These are phyloP conservation scores for Eucalyptus cloeziana DNA, from an alignment of 345 rosid species.

Conservation along the genomic window DNA sequence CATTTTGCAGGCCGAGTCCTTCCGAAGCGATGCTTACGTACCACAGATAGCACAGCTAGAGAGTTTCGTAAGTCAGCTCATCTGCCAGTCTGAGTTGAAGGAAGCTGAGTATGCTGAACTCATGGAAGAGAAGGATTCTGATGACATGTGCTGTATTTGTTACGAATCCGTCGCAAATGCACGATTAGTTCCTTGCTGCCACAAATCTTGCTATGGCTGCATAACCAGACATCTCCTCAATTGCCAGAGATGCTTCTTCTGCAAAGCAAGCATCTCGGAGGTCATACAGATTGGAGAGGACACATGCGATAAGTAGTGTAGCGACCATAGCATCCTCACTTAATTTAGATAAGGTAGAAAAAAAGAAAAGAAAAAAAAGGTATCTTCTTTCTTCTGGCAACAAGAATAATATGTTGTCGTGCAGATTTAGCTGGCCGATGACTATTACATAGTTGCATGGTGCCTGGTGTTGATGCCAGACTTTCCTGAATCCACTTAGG, in stretches of 20 bases:
- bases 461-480: neutral
- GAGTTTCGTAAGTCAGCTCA: constrained; percentile 47
- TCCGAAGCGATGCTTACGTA: constrained; percentile 37
- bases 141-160: constrained; percentile 78
- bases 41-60: constrained; percentile 51
- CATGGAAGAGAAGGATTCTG: constrained; percentile 23
- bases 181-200: constrained; percentile 67
- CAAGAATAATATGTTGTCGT: neutral
- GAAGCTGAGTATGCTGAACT: constrained; percentile 9
- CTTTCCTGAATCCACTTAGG: neutral
- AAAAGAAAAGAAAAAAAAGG: neutral
- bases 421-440: neutral
- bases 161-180: constrained; percentile 56
- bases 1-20: constrained; percentile 47
- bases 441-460: neutral
- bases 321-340: neutral
- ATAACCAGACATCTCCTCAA: constrained; percentile 90
- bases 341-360: neutral
- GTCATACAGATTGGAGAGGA: constrained; percentile 24
- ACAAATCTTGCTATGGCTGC: constrained; percentile 85
- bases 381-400: neutral
- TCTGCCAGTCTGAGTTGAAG: constrained; percentile 27
- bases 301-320: neutral
- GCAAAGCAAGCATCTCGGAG: constrained; percentile 69
- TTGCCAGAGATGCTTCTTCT: constrained; percentile 88